These are phyloP conservation scores for Amanita muscaria DNA, from an alignment of 768 basidiomycete species.

Conservation along the genomic window DNA sequence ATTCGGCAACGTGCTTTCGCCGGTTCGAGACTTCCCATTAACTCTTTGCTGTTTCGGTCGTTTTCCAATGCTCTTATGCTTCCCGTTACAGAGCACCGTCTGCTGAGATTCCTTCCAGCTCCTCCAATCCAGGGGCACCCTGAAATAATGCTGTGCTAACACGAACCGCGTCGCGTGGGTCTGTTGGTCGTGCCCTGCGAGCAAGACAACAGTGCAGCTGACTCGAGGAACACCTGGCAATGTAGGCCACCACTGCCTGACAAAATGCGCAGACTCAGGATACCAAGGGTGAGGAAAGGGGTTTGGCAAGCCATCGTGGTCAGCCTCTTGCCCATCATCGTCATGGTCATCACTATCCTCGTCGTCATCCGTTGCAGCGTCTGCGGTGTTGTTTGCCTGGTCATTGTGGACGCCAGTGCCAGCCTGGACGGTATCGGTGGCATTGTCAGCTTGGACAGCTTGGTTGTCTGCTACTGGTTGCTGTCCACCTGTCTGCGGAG, in stretches of 20 bases:
- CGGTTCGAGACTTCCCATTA: not conserved
- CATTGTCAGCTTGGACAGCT: not conserved
- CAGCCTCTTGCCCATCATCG: not conserved
- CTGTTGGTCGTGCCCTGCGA: constrained; percentile 51
- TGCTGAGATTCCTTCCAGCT: constrained; percentile 20
- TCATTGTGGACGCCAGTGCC: not conserved
- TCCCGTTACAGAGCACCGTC: not conserved
- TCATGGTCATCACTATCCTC: not conserved
- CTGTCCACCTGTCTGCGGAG: not conserved
- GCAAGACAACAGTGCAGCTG: constrained; percentile 64
- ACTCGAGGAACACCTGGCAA: constrained; percentile 53
- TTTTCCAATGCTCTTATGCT: not conserved
- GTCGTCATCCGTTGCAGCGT: not conserved
- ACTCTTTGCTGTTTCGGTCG: not conserved
- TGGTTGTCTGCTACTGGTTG: not conserved
- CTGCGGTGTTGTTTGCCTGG: not conserved
- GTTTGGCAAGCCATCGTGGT: constrained; percentile 27
- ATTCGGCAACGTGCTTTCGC: not conserved
- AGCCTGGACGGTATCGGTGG: not conserved
- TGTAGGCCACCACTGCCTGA: constrained; percentile 76
- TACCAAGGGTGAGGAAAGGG: constrained; percentile 66
- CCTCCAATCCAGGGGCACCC: constrained; percentile 44
- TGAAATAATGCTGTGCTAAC: constrained; percentile 69
- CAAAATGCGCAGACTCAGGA: constrained; percentile 68
- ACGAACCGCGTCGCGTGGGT: constrained; percentile 55